Base-by-base conservation (phyloP, 768 basidiomycete species). In the Tulasnella sp. region DNA sequence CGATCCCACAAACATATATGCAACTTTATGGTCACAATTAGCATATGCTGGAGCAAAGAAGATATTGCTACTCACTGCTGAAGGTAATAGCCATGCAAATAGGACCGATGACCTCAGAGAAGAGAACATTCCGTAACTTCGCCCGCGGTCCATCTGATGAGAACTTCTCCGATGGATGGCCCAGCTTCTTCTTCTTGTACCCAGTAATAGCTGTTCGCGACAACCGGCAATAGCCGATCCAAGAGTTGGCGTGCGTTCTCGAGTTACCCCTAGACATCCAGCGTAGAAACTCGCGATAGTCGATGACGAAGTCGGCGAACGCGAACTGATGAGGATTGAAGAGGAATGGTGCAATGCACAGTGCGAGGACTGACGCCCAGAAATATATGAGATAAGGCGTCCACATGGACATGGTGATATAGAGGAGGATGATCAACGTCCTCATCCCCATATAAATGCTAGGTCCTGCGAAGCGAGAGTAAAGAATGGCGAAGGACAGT, bases 301-400 rank as follows among this genome's bases (percentile, higher is more conserved):
- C 96, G 68, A 98, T 88, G 70, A 98, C 80, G 72, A 93, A 99
- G 71, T 99, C 96, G 41, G 92, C 82, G 71, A 92, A 86, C 19
- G 89, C 88, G 74, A 99, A 99, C 72, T 98, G 96, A 71, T 99
- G 96, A n/a, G 96, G 96, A 70, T 98, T 99, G 81, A 98, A 99
- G 67, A 97, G 70, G 85, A 99, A 99, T 7, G 96, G 96, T 29
- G 94, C 85, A 63, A 97, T 73, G 67, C 92, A 97, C 8, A 99
- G 79, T 15, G 92, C 82, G 30, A 92, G 75, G 63, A 93, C 90
- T 44, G 94, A 92, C 56, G 97, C 71, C 94, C 94, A 98, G 79
- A 99, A 99, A 76, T 98, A 99, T 70, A 92, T 85, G 66, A 97
- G 71, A 70, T 87, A 93, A 2, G 87, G 84, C 29, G 88, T 88